Percentiles rank a stretch among this genome's conserved stretches.
phyloP scores from a whole-genome alignment of 2,329 filamentous ascomycete genomes.

The Mycosphaerelloides madeirae region DNA sequence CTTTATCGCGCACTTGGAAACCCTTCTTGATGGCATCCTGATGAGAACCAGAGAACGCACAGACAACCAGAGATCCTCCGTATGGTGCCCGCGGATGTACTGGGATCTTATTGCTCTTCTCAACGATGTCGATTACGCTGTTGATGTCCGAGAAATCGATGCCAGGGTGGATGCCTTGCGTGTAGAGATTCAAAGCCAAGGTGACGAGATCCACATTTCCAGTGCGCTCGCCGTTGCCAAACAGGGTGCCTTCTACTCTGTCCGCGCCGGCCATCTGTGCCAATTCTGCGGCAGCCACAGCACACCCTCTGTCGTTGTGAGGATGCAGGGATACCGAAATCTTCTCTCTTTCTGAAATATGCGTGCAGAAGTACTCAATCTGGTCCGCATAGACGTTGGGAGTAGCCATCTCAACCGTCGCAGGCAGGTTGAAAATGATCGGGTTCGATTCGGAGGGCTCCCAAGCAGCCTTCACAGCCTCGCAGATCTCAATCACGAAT shows the following conservation, averaged over 20 bases:
- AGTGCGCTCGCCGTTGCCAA: slow-evolving; percentile 91
- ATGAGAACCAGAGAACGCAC: slow-evolving; percentile 85
- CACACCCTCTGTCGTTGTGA: slow-evolving; percentile 91
- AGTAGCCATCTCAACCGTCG: slow-evolving; percentile 91
- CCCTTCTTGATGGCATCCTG: slow-evolving; percentile 95
- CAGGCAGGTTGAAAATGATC: slow-evolving; percentile 95
- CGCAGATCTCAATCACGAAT: slow-evolving; percentile 76
- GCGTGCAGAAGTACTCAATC: slow-evolving; percentile 88
- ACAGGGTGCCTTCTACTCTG: slow-evolving; percentile 87
- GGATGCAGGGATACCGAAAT: slow-evolving; percentile 85
- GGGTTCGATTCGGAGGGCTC: slow-evolving; percentile 70
- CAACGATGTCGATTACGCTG: slow-evolving; percentile 79
- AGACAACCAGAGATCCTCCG: slow-evolving; percentile 84
- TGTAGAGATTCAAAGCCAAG: slow-evolving; percentile 88
- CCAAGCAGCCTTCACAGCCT: slow-evolving; percentile 93
- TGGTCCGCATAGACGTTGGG: slow-evolving; percentile 95
- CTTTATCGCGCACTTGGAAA: slow-evolving; percentile 65
- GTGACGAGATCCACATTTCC: slow-evolving; percentile 95
- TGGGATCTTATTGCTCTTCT: slow-evolving; percentile 91
- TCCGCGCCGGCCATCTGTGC: slow-evolving; percentile 96
- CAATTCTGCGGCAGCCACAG: slow-evolving; percentile 82
- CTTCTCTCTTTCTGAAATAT: slow-evolving; percentile 80
- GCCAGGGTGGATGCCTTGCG: slow-evolving; percentile 77
- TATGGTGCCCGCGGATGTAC: slow-evolving; percentile 87
- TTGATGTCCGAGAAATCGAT: slow-evolving; percentile 91